These are phyloP conservation scores for Zalaria obscura DNA, from an alignment of 2,329 filamentous ascomycete genomes.

Conservation along the genomic window DNA sequence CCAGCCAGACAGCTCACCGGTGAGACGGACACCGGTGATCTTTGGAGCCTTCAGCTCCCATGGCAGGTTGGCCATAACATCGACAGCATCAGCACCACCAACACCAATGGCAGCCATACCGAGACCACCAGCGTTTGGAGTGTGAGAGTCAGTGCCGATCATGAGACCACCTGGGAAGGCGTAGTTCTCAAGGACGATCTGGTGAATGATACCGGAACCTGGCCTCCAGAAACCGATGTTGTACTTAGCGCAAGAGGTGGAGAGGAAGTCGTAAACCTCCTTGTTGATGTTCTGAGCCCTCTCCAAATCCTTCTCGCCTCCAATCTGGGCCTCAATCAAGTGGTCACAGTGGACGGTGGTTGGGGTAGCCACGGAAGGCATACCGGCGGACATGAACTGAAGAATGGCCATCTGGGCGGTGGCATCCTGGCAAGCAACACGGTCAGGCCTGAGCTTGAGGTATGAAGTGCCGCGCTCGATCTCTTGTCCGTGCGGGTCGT, in stretches of 20 bases:
- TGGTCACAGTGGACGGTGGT: conserved; percentile 97
- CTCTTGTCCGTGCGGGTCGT: conserved; percentile 90
- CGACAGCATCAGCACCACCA: conserved; percentile 93
- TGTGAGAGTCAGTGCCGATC: conserved; percentile 97
- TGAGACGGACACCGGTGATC: conserved; percentile 90
- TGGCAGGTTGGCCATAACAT: conserved; percentile 92
- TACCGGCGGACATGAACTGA: conserved; percentile 98
- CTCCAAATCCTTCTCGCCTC: conserved; percentile 84
- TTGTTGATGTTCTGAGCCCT: conserved; percentile 91
- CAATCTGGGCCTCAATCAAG: conserved; percentile 94
- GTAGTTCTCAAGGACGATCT: conserved; percentile 97
- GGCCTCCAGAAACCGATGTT: conserved; percentile 99
- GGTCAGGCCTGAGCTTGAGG: conserved; percentile 90
- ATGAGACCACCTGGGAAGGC: conserved; percentile 96
- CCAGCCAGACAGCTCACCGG: conserved; percentile 81
- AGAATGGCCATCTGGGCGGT: conserved; percentile 99
- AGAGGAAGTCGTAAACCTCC: conserved; percentile 97
- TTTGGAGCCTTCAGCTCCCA: conserved; percentile 99
- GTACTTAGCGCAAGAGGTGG: conserved; percentile 92
- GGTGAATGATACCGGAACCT: conserved; percentile 97
- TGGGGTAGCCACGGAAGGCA: conserved; percentile 89
- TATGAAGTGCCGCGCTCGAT: conserved; percentile 94
- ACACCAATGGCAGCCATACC: conserved; percentile 93
- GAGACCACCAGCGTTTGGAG: conserved; percentile 90
- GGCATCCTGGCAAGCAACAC: conserved; percentile 98